These are phyloP conservation scores for Debaryomyces prosopidis DNA, from an alignment of 805 yeast genomes.

Conservation along the genomic window DNA sequence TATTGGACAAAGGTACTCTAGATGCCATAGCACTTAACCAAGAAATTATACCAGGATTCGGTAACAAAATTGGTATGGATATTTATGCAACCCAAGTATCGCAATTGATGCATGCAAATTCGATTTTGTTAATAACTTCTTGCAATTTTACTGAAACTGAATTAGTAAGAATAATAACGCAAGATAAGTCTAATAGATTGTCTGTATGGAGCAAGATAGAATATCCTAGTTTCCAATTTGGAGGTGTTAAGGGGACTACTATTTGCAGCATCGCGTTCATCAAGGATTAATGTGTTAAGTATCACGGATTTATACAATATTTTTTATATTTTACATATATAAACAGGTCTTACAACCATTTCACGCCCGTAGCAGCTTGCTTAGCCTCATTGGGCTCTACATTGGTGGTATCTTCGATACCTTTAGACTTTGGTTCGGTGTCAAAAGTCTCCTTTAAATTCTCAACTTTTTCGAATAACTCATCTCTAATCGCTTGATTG, in stretches of 20 bases:
- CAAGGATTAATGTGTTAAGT: constrained; percentile 20
- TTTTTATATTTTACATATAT: neutral
- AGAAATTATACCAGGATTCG: constrained; percentile 41
- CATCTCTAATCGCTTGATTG: constrained; percentile 58
- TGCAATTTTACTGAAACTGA: constrained; percentile 92
- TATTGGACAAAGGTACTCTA: constrained; percentile 91
- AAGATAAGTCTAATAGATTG: constrained; percentile 42
- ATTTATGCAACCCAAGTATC: constrained; percentile 63
- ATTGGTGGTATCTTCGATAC: neutral
- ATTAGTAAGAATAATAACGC: constrained; percentile 54
- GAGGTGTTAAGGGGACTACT: constrained; percentile 86
- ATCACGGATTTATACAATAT: neutral
- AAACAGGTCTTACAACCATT: neutral
- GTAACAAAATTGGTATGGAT: constrained; percentile 49
- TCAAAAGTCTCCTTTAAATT: constrained; percentile 22
- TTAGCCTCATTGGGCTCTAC: neutral
- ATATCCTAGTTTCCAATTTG: constrained; percentile 85
- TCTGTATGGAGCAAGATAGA: constrained; percentile 63
- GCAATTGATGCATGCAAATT: constrained; percentile 53
- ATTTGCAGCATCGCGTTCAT: constrained; percentile 84
- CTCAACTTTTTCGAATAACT: constrained; percentile 53
- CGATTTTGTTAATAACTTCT: constrained; percentile 76
- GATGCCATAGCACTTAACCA: constrained; percentile 94
- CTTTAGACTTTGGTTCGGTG: neutral
- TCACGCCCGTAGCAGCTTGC: neutral